Base-by-base conservation (phyloP, 768 basidiomycete species). In the Cantharellus cinnabarinus region DNA sequence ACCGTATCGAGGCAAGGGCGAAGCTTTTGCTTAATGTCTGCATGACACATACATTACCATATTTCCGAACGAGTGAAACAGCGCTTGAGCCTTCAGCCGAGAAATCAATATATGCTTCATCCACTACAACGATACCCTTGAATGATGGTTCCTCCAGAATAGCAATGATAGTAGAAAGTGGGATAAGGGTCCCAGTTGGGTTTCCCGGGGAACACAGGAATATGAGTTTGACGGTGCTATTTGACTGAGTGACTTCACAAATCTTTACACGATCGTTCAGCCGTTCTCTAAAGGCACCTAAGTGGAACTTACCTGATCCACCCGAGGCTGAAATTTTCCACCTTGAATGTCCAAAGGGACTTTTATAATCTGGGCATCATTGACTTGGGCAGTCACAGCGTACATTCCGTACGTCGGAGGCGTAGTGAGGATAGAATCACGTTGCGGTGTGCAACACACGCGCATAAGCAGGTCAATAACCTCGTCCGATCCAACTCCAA, bases 371-470 rank as follows among this genome's bases (percentile, higher is more conserved):
- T 79, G 84, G 14, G 94, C 74, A 68, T 99, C 95, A 67, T 99
- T 99, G 52, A 97, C 82, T 66, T 95, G 85, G 5, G 94, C 95
- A 61, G 85, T 90, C 1, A 98, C 94, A 7, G 77, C 69, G 71
- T 98, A 97, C 94, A 98, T 99, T 15, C 94, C 95, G 68, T 98
- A 98, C 7, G 95, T 97, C 3, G 95, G 95, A 1, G 94, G 94
- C 1, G 86, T 89, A 41, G 79, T 83, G 67, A 98, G 69, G 41
- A 95, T 84, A 67, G 82, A 85, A 64, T 98, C 94, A 58, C 71
- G 75, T 0, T 71, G 76, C 0, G 95, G 95, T 1, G 71, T 71
- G 64, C 93, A 91, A 62, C 86, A 83, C 40, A 98, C 80, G 15
- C 95, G 80, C 73, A 94, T 91, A 54, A 98, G 74, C 58, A 98